Evolutionary conservation across 2,329 filamentous ascomycete species (phyloP).

Genomic region (Aspergillus texensis): DNA sequence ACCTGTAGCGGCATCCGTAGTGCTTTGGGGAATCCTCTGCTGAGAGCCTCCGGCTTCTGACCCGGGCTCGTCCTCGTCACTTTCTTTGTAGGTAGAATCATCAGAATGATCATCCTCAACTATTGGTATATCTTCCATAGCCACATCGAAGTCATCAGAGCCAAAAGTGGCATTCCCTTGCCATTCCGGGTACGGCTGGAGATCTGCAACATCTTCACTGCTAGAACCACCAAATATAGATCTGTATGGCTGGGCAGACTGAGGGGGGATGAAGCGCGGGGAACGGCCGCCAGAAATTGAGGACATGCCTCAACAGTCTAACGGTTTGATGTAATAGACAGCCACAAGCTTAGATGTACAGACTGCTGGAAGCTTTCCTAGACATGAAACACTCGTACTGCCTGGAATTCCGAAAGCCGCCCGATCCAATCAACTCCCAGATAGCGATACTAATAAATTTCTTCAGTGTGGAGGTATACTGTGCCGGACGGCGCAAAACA

Average conservation of each 20-base stretch:
- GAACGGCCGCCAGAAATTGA: constrained; percentile 27
- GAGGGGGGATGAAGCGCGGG: constrained; percentile 24
- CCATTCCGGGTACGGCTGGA: constrained; percentile 16
- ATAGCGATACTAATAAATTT: not conserved
- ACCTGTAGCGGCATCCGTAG: not conserved
- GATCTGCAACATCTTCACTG: constrained; percentile 22
- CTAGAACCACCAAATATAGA: constrained; percentile 35
- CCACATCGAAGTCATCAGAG: constrained; percentile 24
- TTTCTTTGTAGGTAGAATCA: constrained; percentile 28
- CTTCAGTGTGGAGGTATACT: not conserved
- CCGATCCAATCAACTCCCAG: not conserved
- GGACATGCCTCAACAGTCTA: constrained; percentile 29
- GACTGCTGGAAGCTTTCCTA: not conserved
- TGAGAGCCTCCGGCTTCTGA: constrained; percentile 9
- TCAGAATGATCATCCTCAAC: constrained; percentile 25
- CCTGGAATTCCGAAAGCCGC: not conserved
- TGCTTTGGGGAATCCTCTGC: not conserved
- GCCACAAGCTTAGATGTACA: not conserved
- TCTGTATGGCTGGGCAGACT: constrained; percentile 34
- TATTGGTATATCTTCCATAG: constrained; percentile 25
- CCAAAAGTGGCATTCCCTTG: constrained; percentile 7
- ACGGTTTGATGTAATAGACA: not conserved
- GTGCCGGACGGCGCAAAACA: not conserved
- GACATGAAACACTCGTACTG: not conserved
- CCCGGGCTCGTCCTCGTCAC: constrained; percentile 18